phyloP scores from a whole-genome alignment of 805 yeast species.

The Cyberlindnera misumaiensis region DNA sequence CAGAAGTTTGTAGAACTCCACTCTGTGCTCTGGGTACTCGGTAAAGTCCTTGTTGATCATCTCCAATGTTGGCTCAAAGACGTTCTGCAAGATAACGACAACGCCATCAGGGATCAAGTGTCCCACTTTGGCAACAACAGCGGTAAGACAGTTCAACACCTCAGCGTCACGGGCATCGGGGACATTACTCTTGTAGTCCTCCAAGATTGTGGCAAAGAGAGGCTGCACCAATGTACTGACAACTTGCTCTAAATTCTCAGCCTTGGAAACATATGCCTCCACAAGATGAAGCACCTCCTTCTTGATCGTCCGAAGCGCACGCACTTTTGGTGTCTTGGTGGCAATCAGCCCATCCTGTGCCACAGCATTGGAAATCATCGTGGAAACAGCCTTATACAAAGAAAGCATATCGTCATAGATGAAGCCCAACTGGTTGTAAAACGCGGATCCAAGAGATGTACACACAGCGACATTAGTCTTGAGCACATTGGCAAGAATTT shows the following conservation, averaged over 20 bases:
- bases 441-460: conserved; percentile 88
- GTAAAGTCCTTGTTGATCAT: conserved; percentile 95
- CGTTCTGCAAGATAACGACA: conserved; percentile 78
- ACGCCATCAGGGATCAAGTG: conserved; percentile 85
- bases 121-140: conserved; percentile 83
- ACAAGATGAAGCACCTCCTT: conserved; percentile 86
- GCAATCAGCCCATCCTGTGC: conserved; percentile 80
- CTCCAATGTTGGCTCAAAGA: conserved; percentile 87
- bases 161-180: conserved; percentile 98
- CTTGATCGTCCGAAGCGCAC: conserved; percentile 93
- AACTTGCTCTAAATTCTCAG: conserved; percentile 75
- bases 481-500: conserved; percentile 86
- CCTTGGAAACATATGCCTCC: conserved; percentile 82
- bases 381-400: conserved; percentile 80
- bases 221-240: conserved; percentile 80
- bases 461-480: conserved; percentile 96
- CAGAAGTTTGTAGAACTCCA: conserved; percentile 86
- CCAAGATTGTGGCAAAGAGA: conserved; percentile 74
- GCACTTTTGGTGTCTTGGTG: conserved; percentile 89
- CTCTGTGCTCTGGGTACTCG: conserved; percentile 96
- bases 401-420: conserved; percentile 88
- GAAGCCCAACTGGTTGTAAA: conserved; percentile 77
- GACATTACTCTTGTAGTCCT: conserved; percentile 81
- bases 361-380: conserved; percentile 76
- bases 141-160: conserved; percentile 90